phyloP scores from a whole-genome alignment of 2,329 filamentous ascomycete genomes.

The Shiraia sp. region DNA sequence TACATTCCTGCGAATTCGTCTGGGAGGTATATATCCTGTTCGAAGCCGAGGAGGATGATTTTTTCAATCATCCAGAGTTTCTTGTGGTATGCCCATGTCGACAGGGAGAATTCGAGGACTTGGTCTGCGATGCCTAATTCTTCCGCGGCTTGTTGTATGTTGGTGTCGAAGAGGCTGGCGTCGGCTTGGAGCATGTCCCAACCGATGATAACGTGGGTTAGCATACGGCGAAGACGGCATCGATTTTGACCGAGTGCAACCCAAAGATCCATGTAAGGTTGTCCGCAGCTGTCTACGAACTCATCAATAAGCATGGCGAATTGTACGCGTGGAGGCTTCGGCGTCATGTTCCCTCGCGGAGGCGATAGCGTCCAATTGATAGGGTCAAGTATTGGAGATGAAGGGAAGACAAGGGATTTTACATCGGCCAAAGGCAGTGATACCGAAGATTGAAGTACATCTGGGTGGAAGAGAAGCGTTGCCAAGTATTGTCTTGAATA shows the following conservation, averaged over 20 bases:
- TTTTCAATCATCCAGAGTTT: slow-evolving; percentile 88
- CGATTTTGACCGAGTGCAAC: slow-evolving; percentile 87
- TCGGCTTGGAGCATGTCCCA: slow-evolving; percentile 85
- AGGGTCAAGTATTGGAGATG: slow-evolving; percentile 70
- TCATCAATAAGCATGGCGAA: slow-evolving; percentile 71
- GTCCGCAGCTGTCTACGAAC: slow-evolving; percentile 60
- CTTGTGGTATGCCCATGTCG: slow-evolving; percentile 87
- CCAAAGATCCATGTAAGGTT: slow-evolving; percentile 82
- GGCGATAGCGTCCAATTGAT: slow-evolving; percentile 75
- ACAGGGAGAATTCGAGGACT: slow-evolving; percentile 70
- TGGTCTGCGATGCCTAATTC: slow-evolving; percentile 44
- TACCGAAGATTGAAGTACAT: slow-evolving; percentile 67
- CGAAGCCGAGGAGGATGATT: slow-evolving; percentile 90
- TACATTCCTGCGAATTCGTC: slow-evolving; percentile 90
- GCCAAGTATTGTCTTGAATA: slow-evolving; percentile 83
- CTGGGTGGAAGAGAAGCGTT: slow-evolving; percentile 71
- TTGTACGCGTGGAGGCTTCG: slow-evolving; percentile 72
- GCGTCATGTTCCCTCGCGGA: slow-evolving; percentile 47
- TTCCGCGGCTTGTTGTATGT: slow-evolving; percentile 44
- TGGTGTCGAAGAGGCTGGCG: slow-evolving; percentile 55
- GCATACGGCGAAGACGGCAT: slow-evolving; percentile 83
- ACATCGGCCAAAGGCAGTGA: slow-evolving; percentile 82
- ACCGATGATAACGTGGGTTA: slow-evolving; percentile 80
- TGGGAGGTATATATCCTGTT: slow-evolving; percentile 84
- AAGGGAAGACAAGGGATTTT: slow-evolving; percentile 74